Conservation (phyloP, 345 rosid genomes). For the Corchorus capsularis region DNA sequence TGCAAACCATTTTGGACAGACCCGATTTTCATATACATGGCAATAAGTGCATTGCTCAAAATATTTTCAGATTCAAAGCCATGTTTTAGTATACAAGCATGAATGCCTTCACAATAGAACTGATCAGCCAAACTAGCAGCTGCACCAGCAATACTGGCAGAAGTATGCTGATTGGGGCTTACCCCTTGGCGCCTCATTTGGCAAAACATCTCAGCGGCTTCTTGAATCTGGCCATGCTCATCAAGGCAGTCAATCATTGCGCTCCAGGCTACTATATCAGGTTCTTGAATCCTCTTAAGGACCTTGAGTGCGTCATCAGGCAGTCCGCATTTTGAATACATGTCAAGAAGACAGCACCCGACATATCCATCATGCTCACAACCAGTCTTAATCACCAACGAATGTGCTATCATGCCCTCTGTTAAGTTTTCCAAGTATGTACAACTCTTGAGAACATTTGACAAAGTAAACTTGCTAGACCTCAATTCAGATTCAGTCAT, state of each 20-base stretch:
- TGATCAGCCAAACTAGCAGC: conserved; percentile 31
- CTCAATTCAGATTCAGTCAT: conserved; percentile 40
- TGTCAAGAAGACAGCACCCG: conserved; percentile 46
- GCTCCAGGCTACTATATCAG: conserved; percentile 45
- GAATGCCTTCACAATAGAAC: conserved; percentile 39
- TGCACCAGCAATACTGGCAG: conserved; percentile 39
- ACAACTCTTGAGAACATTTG: conserved; percentile 43
- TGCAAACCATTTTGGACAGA: conserved; percentile 31
- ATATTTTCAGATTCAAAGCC: conserved; percentile 38
- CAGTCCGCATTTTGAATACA: conserved; percentile 52
- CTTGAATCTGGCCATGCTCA: conserved; percentile 36
- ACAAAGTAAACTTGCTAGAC: conserved; percentile 38
- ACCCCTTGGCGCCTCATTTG: conserved; percentile 39
- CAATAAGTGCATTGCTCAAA: conserved; percentile 42
- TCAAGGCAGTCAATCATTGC: conserved; percentile 43
- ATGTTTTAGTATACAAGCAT: conserved; percentile 40
- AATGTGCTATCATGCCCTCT: conserved; percentile 45
- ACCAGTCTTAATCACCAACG: conserved; percentile 39
- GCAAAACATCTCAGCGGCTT: conserved; percentile 37
- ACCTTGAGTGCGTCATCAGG: conserved; percentile 41
- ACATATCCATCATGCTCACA: conserved; percentile 40
- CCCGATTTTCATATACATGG: conserved; percentile 46
- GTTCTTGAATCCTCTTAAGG: conserved; percentile 36
- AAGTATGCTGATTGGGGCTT: conserved; percentile 41
- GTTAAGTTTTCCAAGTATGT: conserved; percentile 31